Evolutionary conservation across 495 filamentous ascomycete genomes (phyloP).

Genomic region (Penicillium cataractarum): DNA sequence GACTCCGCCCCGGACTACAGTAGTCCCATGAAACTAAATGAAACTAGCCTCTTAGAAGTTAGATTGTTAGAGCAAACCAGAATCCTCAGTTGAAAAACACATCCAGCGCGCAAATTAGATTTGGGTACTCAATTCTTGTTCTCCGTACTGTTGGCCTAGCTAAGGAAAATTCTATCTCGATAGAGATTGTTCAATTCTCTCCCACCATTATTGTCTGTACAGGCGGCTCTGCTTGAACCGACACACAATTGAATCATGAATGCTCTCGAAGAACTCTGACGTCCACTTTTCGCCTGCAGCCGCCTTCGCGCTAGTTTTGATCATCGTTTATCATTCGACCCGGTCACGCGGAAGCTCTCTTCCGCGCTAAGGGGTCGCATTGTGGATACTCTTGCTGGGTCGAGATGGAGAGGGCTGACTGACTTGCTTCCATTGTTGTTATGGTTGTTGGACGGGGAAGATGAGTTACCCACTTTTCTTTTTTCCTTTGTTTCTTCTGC

Average conservation of each 20-base stretch:
- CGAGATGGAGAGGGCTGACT: neutral
- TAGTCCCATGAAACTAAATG: neutral
- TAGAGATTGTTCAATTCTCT: neutral
- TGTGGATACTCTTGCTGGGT: neutral
- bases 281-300: constrained; percentile 17
- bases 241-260: neutral
- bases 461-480: constrained; percentile 11
- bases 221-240: neutral
- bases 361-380: constrained; percentile 12
- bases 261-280: constrained; percentile 9
- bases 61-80: neutral
- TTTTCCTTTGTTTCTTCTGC: neutral
- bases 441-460: neutral
- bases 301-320: constrained; percentile 16
- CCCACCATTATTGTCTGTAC: neutral
- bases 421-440: neutral
- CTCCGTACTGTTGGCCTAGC: neutral
- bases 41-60: neutral
- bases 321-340: constrained; percentile 19
- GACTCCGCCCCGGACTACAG: neutral
- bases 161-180: neutral
- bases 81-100: neutral
- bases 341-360: constrained; percentile 21
- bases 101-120: neutral
- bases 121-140: neutral